These are phyloP conservation scores for Colletotrichum caudatum DNA, from an alignment of 2,329 filamentous ascomycete genomes.

Conservation along the genomic window DNA sequence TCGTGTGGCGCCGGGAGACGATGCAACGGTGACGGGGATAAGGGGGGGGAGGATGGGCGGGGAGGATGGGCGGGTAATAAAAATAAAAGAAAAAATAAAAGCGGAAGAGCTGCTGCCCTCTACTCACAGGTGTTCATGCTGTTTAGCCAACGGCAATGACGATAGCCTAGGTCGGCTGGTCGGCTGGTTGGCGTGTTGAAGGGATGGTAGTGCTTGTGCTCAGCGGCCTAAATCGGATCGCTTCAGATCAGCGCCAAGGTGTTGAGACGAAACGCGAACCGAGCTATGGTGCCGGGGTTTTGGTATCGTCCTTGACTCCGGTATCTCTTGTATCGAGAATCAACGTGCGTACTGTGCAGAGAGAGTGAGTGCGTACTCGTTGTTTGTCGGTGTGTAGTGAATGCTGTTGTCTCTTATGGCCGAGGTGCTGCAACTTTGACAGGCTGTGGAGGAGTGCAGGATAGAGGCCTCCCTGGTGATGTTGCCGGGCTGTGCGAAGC, in stretches of 20 bases:
- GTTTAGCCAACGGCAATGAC: conserved; percentile 7
- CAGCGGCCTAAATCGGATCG: conserved; percentile 36
- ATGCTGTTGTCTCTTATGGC: conserved; percentile 12
- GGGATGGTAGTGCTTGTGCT: conserved; percentile 27
- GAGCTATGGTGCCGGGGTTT: conserved; percentile 31
- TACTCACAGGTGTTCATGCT: conserved; percentile 40
- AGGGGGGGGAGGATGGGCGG: conserved; percentile 1
- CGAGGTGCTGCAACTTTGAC: not conserved
- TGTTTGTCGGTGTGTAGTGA: not conserved
- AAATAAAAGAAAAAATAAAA: not conserved
- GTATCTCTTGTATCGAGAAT: not conserved
- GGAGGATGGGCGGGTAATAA: conserved; percentile 12
- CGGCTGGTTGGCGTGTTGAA: not conserved
- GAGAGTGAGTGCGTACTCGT: not conserved
- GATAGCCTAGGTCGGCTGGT: conserved; percentile 5
- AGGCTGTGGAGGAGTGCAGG: not conserved
- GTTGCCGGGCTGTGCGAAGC: not conserved
- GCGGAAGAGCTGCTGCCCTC: not conserved
- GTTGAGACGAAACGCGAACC: conserved; percentile 42
- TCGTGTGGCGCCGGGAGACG: not conserved
- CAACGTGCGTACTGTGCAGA: not conserved
- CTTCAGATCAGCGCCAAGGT: conserved; percentile 34
- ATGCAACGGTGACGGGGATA: conserved; percentile 17
- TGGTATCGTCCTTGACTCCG: conserved; percentile 3
- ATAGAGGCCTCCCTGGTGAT: conserved; percentile 34